Percentiles rank a stretch among this genome's conserved stretches.
These are phyloP conservation scores for Solanum piurae DNA, from an alignment of 257 asterid species.

Conservation along the genomic window DNA sequence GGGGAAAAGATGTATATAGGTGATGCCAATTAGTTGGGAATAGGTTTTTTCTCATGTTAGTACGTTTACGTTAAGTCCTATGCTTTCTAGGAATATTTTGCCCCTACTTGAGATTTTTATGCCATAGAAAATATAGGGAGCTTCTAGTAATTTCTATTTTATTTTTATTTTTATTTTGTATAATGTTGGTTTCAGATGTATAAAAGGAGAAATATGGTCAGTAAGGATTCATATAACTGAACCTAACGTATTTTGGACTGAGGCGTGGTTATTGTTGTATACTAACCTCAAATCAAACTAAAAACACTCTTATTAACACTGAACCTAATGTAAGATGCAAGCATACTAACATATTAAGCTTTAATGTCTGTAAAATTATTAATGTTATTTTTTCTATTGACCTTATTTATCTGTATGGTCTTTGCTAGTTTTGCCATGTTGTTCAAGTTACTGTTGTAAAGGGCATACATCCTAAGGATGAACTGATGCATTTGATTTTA, in stretches of 20 bases:
- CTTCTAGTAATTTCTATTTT: background rate
- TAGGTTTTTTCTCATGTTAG: background rate
- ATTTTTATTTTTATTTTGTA: background rate
- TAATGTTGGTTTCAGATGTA: background rate
- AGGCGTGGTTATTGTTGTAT: background rate
- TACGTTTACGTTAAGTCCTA: background rate
- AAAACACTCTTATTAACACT: background rate
- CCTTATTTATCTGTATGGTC: background rate
- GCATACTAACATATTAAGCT: background rate
- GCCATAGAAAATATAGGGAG: background rate
- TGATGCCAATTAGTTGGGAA: background rate
- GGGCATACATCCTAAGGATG: background rate
- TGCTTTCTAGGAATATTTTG: background rate
- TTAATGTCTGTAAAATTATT: background rate
- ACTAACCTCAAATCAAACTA: background rate
- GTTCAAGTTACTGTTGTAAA: background rate
- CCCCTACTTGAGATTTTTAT: background rate
- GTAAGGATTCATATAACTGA: background rate
- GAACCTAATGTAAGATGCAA: background rate
- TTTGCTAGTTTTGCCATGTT: background rate
- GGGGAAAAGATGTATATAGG: background rate
- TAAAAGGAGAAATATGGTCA: background rate
- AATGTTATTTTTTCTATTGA: background rate
- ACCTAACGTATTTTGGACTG: background rate
- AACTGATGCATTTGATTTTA: background rate